Evolutionary conservation across 1,284 basidiomycete genomes (phyloP).

Genomic region (Boletellus deceptivus): DNA sequence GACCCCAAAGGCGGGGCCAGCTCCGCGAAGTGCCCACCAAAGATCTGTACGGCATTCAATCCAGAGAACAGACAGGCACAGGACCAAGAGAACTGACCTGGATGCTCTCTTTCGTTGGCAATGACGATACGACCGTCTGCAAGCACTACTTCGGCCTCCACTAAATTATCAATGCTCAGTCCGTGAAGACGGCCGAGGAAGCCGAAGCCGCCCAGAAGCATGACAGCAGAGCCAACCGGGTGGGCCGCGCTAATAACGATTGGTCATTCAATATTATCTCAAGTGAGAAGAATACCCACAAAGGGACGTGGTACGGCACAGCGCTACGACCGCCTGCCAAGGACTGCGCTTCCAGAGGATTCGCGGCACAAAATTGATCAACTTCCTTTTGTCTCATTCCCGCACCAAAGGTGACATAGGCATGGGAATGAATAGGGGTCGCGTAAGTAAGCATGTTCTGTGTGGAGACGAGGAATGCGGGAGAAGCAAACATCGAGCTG

Average conservation of each 20-base stretch:
- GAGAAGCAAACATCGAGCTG: slow-evolving; percentile 35
- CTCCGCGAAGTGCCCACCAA: slow-evolving; percentile 90
- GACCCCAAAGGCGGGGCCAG: slow-evolving; percentile 80
- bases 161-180: slow-evolving; percentile 80
- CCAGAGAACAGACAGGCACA: background rate
- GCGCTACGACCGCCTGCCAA: slow-evolving; percentile 45
- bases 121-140: slow-evolving; percentile 76
- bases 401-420: slow-evolving; percentile 80
- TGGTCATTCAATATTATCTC: background rate
- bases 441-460: slow-evolving; percentile 43
- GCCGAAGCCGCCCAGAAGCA: slow-evolving; percentile 88
- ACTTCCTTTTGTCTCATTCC: slow-evolving; percentile 81
- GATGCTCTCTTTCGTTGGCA: slow-evolving; percentile 62
- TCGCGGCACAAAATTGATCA: slow-evolving; percentile 68
- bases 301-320: slow-evolving; percentile 84
- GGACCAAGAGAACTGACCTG: slow-evolving; percentile 43
- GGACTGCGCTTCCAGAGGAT: slow-evolving; percentile 63
- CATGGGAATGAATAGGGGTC: slow-evolving; percentile 62
- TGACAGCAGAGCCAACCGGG: slow-evolving; percentile 76
- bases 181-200: slow-evolving; percentile 83
- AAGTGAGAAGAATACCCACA: slow-evolving; percentile 46
- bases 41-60: slow-evolving; percentile 48
- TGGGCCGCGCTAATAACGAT: slow-evolving; percentile 61
- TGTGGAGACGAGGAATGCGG: slow-evolving; percentile 36
- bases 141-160: slow-evolving; percentile 83